These are phyloP conservation scores for Silene uniflora DNA, from an alignment of 148 eudicot species.

Conservation along the genomic window DNA sequence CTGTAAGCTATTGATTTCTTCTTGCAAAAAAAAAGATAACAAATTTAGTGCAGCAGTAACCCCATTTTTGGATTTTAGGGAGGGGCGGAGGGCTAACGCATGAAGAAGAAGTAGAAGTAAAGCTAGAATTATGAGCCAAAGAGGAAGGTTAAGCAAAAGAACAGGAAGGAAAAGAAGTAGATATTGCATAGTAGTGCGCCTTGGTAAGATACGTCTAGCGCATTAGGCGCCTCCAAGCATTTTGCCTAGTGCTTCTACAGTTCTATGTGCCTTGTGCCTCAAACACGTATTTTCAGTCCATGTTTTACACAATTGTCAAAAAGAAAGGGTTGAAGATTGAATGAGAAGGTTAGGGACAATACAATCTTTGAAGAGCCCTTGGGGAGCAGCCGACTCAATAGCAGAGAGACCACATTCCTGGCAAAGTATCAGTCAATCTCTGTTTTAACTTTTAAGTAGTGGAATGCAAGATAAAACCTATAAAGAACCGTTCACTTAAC, in stretches of 20 bases:
- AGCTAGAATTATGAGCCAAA: neutral
- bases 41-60: neutral
- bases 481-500: constrained; percentile 32
- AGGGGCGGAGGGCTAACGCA: too few species aligned
- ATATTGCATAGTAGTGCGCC: neutral
- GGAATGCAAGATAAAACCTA: constrained; percentile 13
- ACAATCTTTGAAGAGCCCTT: constrained; percentile 40
- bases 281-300: neutral
- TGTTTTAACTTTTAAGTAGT: constrained; percentile 9
- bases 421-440: constrained; percentile 21
- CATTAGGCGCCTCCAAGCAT: neutral
- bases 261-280: neutral
- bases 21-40: too few species aligned
- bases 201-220: neutral
- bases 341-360: constrained; percentile 22
- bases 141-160: neutral
- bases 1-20: too few species aligned
- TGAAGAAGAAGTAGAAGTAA: neutral
- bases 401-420: constrained; percentile 71
- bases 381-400: constrained; percentile 62
- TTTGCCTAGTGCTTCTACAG: neutral
- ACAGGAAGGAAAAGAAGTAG: neutral
- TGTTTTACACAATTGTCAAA: neutral
- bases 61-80: neutral
- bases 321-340: constrained; percentile 5